Evolutionary conservation across 2,329 filamentous ascomycete species (phyloP).

Genomic region (Xylariaceae sp.): DNA sequence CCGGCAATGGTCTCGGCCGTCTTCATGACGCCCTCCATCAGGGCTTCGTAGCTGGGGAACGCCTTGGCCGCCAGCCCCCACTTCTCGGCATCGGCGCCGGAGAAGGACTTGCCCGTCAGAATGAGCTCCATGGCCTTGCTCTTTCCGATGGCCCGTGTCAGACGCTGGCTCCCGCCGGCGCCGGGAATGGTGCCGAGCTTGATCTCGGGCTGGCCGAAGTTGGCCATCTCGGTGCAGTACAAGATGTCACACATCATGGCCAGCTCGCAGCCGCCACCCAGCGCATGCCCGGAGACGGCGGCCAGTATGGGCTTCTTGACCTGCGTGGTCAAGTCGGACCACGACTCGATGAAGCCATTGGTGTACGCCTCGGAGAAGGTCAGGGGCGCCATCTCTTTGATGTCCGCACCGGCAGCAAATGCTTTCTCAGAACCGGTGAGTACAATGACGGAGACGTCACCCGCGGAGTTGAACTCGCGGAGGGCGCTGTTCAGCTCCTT

Average conservation of each 20-base stretch:
- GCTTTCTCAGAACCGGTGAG: slow-evolving; percentile 85
- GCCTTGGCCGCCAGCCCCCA: slow-evolving; percentile 87
- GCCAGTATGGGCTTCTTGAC: slow-evolving; percentile 93
- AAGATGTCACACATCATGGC: slow-evolving; percentile 97
- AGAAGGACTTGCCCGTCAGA: slow-evolving; percentile 78
- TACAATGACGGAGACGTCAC: slow-evolving; percentile 68
- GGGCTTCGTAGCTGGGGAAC: slow-evolving; percentile 72
- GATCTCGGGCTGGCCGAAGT: slow-evolving; percentile 96
- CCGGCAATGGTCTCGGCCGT: slow-evolving; percentile 86
- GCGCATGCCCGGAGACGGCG: slow-evolving; percentile 88
- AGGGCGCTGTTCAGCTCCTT: slow-evolving; percentile 80
- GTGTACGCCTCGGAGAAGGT: slow-evolving; percentile 86
- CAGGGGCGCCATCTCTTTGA: slow-evolving; percentile 96
- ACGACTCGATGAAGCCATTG: slow-evolving; percentile 88
- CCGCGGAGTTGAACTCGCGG: slow-evolving; percentile 61
- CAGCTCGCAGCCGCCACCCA: slow-evolving; percentile 93
- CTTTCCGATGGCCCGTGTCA: slow-evolving; percentile 80
- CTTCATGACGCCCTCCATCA: slow-evolving; percentile 74
- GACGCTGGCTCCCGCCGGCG: slow-evolving; percentile 81
- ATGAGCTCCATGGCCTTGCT: slow-evolving; percentile 87
- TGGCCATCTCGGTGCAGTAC: slow-evolving; percentile 80
- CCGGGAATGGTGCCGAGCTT: slow-evolving; percentile 91
- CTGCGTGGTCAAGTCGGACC: slow-evolving; percentile 77
- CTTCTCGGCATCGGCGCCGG: slow-evolving; percentile 73
- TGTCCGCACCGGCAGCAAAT: slow-evolving; percentile 94